A percentile compares a stretch with the other conserved stretches of the same genome.
Evolutionary conservation across 257 asterid species (phyloP).

Genomic region (Nicotiana tabacum): DNA sequence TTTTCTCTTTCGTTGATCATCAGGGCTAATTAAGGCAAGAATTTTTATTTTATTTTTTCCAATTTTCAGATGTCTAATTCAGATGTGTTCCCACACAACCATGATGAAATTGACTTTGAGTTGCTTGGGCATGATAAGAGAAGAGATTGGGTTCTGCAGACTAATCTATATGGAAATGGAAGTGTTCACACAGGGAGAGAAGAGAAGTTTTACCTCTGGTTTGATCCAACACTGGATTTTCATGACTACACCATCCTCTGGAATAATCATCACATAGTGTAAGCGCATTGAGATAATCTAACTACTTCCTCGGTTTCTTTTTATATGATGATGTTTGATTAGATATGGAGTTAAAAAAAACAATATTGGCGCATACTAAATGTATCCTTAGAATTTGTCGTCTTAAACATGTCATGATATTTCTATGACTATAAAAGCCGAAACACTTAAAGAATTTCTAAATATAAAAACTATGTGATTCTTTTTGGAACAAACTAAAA

Average conservation of each 20-base stretch:
- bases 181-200: slow-evolving; percentile 76
- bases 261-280: slow-evolving; percentile 83
- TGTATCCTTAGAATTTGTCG: too few relatives aligned
- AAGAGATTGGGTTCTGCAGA: slow-evolving; percentile 76
- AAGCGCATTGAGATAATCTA: slow-evolving; percentile 11
- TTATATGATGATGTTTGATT: too few relatives aligned
- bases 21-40: neutral
- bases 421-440: too few relatives aligned
- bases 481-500: too few relatives aligned
- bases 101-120: slow-evolving; percentile 75
- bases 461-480: too few relatives aligned
- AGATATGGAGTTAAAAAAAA: neutral
- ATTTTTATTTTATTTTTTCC: neutral
- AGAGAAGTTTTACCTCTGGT: slow-evolving; percentile 87
- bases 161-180: slow-evolving; percentile 81
- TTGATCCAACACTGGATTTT: slow-evolving; percentile 62
- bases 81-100: slow-evolving; percentile 62
- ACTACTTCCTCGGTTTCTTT: neutral
- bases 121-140: slow-evolving; percentile 79
- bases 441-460: too few relatives aligned
- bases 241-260: slow-evolving; percentile 79
- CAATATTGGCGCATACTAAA: too few relatives aligned
- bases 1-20: neutral
- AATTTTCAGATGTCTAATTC: slow-evolving; percentile 53
- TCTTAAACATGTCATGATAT: too few relatives aligned